Percentiles rank a stretch among this genome's conserved stretches.
phyloP scores from a whole-genome alignment of 106 monocot species.

The Apostasia ramifera region DNA sequence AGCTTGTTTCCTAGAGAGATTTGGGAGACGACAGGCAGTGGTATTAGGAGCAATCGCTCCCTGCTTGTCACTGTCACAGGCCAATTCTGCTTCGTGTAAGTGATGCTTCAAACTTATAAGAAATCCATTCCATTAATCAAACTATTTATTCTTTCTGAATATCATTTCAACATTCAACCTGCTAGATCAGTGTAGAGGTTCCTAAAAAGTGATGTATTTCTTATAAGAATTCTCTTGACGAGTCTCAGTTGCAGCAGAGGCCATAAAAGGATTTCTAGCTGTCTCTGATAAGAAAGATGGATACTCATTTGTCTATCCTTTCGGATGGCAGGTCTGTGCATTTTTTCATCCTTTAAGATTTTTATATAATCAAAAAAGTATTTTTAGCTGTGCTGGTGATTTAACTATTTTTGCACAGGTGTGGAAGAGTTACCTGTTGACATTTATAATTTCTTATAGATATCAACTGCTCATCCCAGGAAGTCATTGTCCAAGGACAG shows the following conservation, averaged over 20 bases:
- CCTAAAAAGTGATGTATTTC: slow-evolving; percentile 16
- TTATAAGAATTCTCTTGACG: slow-evolving; percentile 43
- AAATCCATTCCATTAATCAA: slow-evolving; percentile 4
- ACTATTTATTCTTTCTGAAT: background rate
- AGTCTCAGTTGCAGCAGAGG: slow-evolving; percentile 78
- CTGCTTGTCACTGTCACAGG: slow-evolving; percentile 18
- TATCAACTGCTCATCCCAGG: slow-evolving; percentile 38
- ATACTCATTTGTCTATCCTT: slow-evolving; percentile 84
- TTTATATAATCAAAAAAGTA: background rate
- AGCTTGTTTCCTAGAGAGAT: slow-evolving; percentile 24
- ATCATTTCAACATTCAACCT: background rate
- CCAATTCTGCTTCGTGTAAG: slow-evolving; percentile 54
- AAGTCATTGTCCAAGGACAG: slow-evolving; percentile 82
- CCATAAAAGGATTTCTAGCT: slow-evolving; percentile 78
- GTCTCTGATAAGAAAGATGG: slow-evolving; percentile 80
- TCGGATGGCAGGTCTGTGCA: slow-evolving; percentile 79
- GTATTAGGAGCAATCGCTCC: slow-evolving; percentile 25
- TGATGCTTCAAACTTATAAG: slow-evolving; percentile 5
- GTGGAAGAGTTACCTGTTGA: slow-evolving; percentile 12
- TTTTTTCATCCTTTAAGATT: background rate
- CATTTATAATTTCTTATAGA: slow-evolving; percentile 16
- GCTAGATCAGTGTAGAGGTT: slow-evolving; percentile 9
- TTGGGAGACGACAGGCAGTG: slow-evolving; percentile 40
- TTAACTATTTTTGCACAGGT: background rate
- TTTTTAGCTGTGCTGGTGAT: background rate